Evolutionary conservation across 75 land plant genomes (phyloP).

Genomic region (Pinus taeda): DNA sequence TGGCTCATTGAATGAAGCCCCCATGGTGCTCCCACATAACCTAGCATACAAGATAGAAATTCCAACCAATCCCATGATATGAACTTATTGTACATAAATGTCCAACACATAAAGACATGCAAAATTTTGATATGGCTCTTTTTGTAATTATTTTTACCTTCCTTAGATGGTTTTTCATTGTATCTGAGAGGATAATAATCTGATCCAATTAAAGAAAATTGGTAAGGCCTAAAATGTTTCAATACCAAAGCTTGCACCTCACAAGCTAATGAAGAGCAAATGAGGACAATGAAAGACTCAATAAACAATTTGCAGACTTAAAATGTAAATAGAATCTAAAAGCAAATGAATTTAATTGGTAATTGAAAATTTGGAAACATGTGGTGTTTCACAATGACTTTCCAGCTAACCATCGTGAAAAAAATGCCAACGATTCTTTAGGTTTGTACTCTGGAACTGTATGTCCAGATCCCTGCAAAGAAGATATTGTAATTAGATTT

Average conservation of each 20-base stretch:
- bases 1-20: too few species aligned
- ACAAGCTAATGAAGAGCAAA: background rate
- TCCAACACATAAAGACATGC: too few species aligned
- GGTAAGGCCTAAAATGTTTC: background rate
- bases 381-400: slow-evolving; percentile 16
- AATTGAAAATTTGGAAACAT: background rate
- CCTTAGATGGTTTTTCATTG: too few species aligned
- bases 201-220: slow-evolving; percentile 3
- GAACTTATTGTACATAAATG: too few species aligned
- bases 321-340: background rate
- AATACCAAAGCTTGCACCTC: background rate
- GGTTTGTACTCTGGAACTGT: slow-evolving; percentile 96
- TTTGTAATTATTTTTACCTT: too few species aligned
- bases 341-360: background rate
- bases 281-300: background rate
- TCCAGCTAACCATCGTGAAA: slow-evolving; percentile 53
- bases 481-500: background rate
- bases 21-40: too few species aligned
- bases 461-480: slow-evolving; percentile 83
- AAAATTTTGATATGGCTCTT: too few species aligned
- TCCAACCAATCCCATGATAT: too few species aligned
- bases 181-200: too few species aligned
- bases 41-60: too few species aligned
- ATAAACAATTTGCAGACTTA: background rate
- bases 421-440: slow-evolving; percentile 63